Evolutionary conservation across 176 grass and related monocot species (phyloP).

Genomic region (Carex pumila): DNA sequence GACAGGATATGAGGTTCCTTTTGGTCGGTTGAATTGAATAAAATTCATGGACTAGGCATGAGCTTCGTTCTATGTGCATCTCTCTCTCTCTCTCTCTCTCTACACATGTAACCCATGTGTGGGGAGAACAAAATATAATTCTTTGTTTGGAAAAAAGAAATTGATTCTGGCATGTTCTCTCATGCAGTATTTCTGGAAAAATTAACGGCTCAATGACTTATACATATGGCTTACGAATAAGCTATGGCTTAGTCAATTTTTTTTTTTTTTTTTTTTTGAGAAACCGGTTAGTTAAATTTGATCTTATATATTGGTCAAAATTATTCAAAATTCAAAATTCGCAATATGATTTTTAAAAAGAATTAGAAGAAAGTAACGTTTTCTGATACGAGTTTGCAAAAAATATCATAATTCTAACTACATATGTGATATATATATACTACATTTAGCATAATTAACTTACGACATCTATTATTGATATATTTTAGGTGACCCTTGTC

Average conservation of each 20-base stretch:
- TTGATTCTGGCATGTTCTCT: background rate
- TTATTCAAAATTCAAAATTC: too few species aligned
- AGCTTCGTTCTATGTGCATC: background rate
- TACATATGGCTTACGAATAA: background rate
- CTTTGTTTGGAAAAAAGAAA: background rate
- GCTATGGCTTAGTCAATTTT: background rate
- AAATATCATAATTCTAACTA: too few species aligned
- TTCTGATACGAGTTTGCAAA: background rate
- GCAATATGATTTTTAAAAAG: background rate
- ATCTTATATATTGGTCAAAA: background rate
- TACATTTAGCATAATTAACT: too few species aligned
- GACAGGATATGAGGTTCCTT: background rate
- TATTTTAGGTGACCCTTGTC: too few species aligned
- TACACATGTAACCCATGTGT: conserved; percentile 29
- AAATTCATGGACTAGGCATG: conserved; percentile 20
- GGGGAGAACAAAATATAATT: background rate
- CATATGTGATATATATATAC: too few species aligned
- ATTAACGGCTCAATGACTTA: background rate
- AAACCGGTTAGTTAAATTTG: background rate
- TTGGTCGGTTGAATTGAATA: conserved; percentile 31
- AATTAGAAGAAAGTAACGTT: background rate
- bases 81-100: background rate
- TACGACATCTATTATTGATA: too few species aligned
- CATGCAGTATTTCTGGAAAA: background rate
- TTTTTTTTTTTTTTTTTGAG: too few species aligned